Base-by-base conservation (phyloP, 805 yeast species). In the Maudiozyma saulgeensis region DNA sequence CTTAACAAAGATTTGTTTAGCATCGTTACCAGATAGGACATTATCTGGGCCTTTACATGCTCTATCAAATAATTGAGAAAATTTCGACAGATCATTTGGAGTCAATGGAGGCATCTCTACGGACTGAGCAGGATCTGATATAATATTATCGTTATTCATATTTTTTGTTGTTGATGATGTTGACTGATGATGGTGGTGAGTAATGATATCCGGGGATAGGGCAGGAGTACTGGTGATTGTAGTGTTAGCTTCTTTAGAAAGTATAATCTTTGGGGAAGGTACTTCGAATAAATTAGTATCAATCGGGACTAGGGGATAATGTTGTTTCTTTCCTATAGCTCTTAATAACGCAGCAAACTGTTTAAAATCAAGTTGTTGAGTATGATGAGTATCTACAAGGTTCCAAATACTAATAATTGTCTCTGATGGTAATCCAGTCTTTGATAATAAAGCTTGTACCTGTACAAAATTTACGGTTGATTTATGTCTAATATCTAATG, bases 371-470 rank as follows among this genome's bases (percentile, higher is more conserved):
- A 93, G 72, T 60, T 82, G 84, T 0, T 99, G 98, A 53, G 80
- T 75, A 68, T 87, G 87, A 49, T 80, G 82, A 12, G 78, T 76
- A 68, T 93, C 99, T 13, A 96, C 89, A 38, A 84, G 63, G 65
- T 85, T 89, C 98, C 98, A 93, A 54, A 93, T 82, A 66, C 87
- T 90, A 9, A 96, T 95, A 35, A 93, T 72, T 26, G 78, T 69
- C 16, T 81, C 72, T 4, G 93, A 84, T 6, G 93, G 81, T 45
- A 93, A 73, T 1, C 95, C 95, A 4, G 93, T 81, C 51, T 85
- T 84, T 58, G 87, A 95, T 54, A 93, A 80, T 7, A 95, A 75
- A 11, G 86, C 75, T 55, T 93, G 79, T 11, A 96, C 87, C 42
- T 81, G 80, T 38, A 84, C 89, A 25, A 98, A 98, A 3, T 96